Percentiles rank a stretch among this genome's conserved stretches.
Conservation (phyloP, 768 basidiomycete genomes). For the Saitozyma podzolica region DNA sequence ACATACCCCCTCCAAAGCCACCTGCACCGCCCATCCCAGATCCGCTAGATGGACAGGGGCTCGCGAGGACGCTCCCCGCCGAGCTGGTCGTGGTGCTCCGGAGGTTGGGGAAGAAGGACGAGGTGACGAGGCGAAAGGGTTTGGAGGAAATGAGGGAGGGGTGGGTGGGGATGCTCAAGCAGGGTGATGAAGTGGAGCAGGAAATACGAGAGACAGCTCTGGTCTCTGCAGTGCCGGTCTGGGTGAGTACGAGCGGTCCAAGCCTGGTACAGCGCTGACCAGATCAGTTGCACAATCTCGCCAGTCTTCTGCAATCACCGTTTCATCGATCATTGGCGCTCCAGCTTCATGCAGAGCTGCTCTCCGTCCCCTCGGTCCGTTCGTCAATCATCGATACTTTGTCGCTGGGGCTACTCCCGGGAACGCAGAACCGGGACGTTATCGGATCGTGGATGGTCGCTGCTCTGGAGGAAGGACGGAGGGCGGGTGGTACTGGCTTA, state of each 20-base stretch:
- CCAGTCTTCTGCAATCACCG: conserved; percentile 75
- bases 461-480: conserved; percentile 47
- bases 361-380: conserved; percentile 60
- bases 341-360: conserved; percentile 67
- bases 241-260: conserved; percentile 60
- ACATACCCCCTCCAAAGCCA: conserved; percentile 74
- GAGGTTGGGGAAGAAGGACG: conserved; percentile 83
- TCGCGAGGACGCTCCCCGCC: conserved; percentile 71
- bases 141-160: conserved; percentile 74
- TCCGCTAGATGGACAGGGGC: conserved; percentile 80
- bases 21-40: conserved; percentile 61
- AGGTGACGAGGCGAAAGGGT: conserved; percentile 76
- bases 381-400: conserved; percentile 47
- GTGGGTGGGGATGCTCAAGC: conserved; percentile 64
- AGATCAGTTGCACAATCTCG: conserved; percentile 77
- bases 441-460: conserved; percentile 52
- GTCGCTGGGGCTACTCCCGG: conserved; percentile 40
- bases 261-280: not conserved
- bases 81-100: conserved; percentile 80
- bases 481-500: conserved; percentile 37
- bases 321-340: conserved; percentile 67
- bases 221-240: conserved; percentile 66
- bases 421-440: conserved; percentile 50
- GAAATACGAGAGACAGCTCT: conserved; percentile 58
- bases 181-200: conserved; percentile 52